Evolutionary conservation across 495 filamentous ascomycete genomes (phyloP).

Genomic region (Aspergillus indologenus): DNA sequence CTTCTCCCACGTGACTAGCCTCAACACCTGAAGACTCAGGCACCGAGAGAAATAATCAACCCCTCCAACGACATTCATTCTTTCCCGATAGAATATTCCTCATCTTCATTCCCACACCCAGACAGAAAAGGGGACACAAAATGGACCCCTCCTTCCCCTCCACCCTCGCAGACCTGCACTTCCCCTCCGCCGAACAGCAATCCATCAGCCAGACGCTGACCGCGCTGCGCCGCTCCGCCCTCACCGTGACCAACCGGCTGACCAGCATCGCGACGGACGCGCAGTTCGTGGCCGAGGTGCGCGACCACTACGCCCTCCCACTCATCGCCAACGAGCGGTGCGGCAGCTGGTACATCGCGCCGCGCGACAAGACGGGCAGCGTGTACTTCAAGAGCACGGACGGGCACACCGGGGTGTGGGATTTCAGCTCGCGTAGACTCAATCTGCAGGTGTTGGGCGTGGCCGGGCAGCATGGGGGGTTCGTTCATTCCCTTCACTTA

Average conservation of each 20-base stretch:
- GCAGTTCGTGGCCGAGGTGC: slow-evolving; percentile 58
- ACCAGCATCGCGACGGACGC: slow-evolving; percentile 68
- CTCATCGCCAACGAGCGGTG: slow-evolving; percentile 92
- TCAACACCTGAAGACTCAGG: no score
- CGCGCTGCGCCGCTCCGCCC: slow-evolving; percentile 67
- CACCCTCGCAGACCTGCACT: slow-evolving; percentile 42
- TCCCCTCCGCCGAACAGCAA: slow-evolving; percentile 38
- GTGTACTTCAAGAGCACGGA: slow-evolving; percentile 98
- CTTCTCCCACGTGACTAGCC: no score
- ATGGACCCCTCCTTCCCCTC: slow-evolving; percentile 23
- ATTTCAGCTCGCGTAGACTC: slow-evolving; percentile 77
- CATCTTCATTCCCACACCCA: no score
- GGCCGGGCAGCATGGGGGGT: slow-evolving; percentile 65
- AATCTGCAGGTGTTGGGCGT: slow-evolving; percentile 73
- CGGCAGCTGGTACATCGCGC: slow-evolving; percentile 91
- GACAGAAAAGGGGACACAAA: neutral
- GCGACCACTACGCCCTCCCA: slow-evolving; percentile 56
- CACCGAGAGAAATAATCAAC: no score
- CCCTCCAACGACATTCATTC: no score
- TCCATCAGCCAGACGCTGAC: slow-evolving; percentile 46
- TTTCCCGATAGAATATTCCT: no score
- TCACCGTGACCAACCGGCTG: slow-evolving; percentile 77
- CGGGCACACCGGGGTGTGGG: slow-evolving; percentile 86
- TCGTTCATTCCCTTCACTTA: slow-evolving; percentile 21
- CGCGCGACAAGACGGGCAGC: slow-evolving; percentile 59